Evolutionary conservation across 2,329 filamentous ascomycete genomes (phyloP).

Genomic region (Stemphylium vesicarium): DNA sequence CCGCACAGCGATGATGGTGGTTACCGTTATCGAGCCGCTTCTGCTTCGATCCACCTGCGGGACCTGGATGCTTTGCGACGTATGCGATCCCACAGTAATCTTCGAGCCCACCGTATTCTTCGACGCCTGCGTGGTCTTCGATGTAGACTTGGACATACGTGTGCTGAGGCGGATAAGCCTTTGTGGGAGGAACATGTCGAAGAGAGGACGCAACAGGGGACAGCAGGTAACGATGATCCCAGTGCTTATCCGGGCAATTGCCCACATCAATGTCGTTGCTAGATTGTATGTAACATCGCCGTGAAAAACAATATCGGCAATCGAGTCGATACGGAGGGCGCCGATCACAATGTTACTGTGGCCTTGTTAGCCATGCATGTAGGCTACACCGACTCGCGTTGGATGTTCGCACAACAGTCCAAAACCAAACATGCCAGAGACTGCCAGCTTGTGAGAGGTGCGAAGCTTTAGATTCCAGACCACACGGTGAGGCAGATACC

Average conservation of each 20-base stretch:
- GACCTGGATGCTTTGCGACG: not conserved
- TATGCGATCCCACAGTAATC: not conserved
- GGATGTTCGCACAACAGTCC: slow-evolving; percentile 25
- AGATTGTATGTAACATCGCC: slow-evolving; percentile 26
- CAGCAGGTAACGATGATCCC: slow-evolving; percentile 35
- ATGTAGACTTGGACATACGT: not conserved
- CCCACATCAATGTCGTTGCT: slow-evolving; percentile 26
- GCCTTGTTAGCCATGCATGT: slow-evolving; percentile 10
- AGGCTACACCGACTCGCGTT: not conserved
- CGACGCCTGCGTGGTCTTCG: not conserved
- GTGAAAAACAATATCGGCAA: slow-evolving; percentile 6
- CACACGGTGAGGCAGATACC: slow-evolving; percentile 33
- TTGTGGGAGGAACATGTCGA: slow-evolving; percentile 25
- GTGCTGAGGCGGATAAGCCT: slow-evolving; percentile 17
- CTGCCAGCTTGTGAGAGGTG: slow-evolving; percentile 30
- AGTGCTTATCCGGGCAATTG: slow-evolving; percentile 29
- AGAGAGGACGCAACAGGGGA: slow-evolving; percentile 31
- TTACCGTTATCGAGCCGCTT: slow-evolving; percentile 23
- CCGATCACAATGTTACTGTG: slow-evolving; percentile 26
- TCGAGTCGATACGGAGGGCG: slow-evolving; percentile 17
- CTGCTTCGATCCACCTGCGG: not conserved
- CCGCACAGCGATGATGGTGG: slow-evolving; percentile 27
- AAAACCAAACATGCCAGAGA: slow-evolving; percentile 32
- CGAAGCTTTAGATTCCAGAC: slow-evolving; percentile 33
- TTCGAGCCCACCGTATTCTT: no score